phyloP scores from a whole-genome alignment of 2,329 filamentous ascomycete genomes.

The Dendryphion nanum region DNA sequence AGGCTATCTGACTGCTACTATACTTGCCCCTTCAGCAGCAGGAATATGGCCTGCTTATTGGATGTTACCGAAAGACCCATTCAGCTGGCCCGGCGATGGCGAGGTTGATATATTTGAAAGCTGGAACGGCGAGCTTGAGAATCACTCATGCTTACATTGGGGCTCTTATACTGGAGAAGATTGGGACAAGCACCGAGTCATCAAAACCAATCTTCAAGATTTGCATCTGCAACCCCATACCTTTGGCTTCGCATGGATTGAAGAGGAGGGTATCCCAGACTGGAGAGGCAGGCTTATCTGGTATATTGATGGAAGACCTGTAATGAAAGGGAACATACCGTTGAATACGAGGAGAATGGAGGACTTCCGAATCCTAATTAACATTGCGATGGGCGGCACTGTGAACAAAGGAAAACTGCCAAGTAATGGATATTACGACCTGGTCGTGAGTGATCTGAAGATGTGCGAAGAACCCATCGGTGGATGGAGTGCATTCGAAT shows the following conservation, averaged over 20 bases:
- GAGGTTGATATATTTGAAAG: constrained; percentile 62
- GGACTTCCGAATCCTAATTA: constrained; percentile 58
- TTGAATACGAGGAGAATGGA: constrained; percentile 54
- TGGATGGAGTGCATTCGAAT: constrained; percentile 56
- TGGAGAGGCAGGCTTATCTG: constrained; percentile 53
- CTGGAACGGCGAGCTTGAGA: constrained; percentile 59
- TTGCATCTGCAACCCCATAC: constrained; percentile 49
- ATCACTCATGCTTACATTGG: constrained; percentile 61
- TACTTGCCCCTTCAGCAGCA: constrained; percentile 53
- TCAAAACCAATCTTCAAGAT: constrained; percentile 51
- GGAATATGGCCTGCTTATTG: constrained; percentile 64
- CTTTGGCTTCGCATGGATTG: constrained; percentile 60
- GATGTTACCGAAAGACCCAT: constrained; percentile 59
- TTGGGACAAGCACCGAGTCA: constrained; percentile 56
- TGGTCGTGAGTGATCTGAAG: constrained; percentile 54
- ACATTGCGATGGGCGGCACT: constrained; percentile 63
- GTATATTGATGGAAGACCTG: constrained; percentile 58
- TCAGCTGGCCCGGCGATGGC: constrained; percentile 59
- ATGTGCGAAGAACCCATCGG: constrained; percentile 55
- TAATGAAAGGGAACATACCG: constrained; percentile 58
- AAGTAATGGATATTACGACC: constrained; percentile 55
- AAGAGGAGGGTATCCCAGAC: constrained; percentile 41
- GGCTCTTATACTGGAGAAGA: constrained; percentile 56
- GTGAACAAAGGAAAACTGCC: constrained; percentile 56
- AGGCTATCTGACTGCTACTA: constrained; percentile 53